Evolutionary conservation across 345 rosid genomes (phyloP), one percentile per base, ranked within the genome.

Genomic region (Atalantia buxifolia): DNA sequence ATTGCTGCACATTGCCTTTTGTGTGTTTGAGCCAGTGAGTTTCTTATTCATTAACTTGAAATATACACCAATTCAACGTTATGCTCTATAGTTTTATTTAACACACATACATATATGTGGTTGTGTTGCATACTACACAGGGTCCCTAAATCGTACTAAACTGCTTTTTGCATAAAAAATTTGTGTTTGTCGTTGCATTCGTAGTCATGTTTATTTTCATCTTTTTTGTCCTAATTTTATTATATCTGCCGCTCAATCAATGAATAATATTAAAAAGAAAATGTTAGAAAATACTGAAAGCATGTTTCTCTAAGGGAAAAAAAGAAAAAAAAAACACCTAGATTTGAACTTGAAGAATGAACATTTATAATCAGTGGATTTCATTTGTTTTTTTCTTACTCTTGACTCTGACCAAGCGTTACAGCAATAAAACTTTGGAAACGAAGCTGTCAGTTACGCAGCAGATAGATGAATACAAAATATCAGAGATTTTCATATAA

Each of bases 341-440:
- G 69, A 66, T 78, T 68, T 80, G 25, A 76, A 76, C 78, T 66
- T 76, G 9, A 24, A 83, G 68, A 53, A 76, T 53, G 65, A 30
- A 53, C 31, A 33, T 45, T 12, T 12, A 3, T 45, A 13, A 18
- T 45, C 50, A 45, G 13, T 45, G 3, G 50, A 45, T 45, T 2
- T 13, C 5, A 45, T 16, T 2, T 12, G 1, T 13, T 10, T 9
- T 9, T 13, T 45, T 13, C 53, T 55, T 6, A 30, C 72, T 25
- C 31, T 25, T 74, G 68, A 45, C 50, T 42, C 56, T 76, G 75
- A 71, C 60, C 72, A 76, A 30, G 66, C 45, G 65, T 79, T 56
- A 73, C 72, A 76, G 75, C 74, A 30, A 69, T 65, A 21, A 48
- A 68, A 69, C 30, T 68, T 64, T 10, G 22, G 25, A 61, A 77